Base-by-base conservation (phyloP, 352 stramenopile species). In the Pythium phragmiticola region DNA sequence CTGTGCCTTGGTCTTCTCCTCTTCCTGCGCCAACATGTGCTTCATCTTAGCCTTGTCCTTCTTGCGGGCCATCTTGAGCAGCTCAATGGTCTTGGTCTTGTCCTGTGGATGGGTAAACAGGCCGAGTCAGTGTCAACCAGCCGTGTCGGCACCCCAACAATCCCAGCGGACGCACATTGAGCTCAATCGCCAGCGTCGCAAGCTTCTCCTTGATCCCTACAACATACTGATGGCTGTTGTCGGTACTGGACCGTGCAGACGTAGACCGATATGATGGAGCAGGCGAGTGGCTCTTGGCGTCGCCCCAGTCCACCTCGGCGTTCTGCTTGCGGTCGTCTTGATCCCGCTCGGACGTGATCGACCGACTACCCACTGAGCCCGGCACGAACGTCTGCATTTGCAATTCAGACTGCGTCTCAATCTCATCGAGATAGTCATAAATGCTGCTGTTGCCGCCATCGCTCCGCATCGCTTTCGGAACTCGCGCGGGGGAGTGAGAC, bases 31-130 rank as follows among this genome's bases (percentile, higher is more conserved):
- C 1, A 88, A 39, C 14, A 89, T 47, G 23, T 89, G 74, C 62
- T 84, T 87, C 14, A 71, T 80, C 69, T 86, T 92, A 9, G 58
- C 46, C 30, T 87, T 81, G 63, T 94, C 84, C 53, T 92, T 94
- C 70, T 89, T 90, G 4, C 84, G 74, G 0, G 79, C 81, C 21
- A 75, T 68, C 65, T 90, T 90, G 37, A 94, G 76, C 65, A 92
- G 39, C 46, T 92, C 82, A 12, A 92, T 90, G n/a, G 84, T 94
- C 62, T 94, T 90, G 37, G 74, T 86, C 56, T 94, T 94, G 68
- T 92, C 84, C 84, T 94, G 13, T 21, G 7, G 17, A 33, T 23
- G 4, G 7, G 28, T 0, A 47, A 36, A 8, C 41, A 60, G 2
- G 2, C 21, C 34, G 26, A 30, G 66, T 42, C 66, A 5, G 21